Conservation (phyloP, 2,329 filamentous ascomycete species). For the Blastomyces parvus region DNA sequence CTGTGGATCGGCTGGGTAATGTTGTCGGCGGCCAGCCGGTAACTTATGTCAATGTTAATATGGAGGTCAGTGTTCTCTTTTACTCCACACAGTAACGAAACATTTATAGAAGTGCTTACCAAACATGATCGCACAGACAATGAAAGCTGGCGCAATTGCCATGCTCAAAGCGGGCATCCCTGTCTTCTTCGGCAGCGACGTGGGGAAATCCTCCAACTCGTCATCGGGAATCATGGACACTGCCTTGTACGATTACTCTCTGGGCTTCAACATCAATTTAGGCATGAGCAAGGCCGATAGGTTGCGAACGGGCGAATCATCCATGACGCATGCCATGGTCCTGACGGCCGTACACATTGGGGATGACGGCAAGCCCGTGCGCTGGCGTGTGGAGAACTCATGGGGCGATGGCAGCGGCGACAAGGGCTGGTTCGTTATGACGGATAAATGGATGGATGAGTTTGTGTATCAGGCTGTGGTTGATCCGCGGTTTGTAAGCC, state of each 20-base stretch:
- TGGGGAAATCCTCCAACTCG: slow-evolving; percentile 68
- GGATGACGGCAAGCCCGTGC: slow-evolving; percentile 55
- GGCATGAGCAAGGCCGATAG: slow-evolving; percentile 67
- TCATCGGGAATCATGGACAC: slow-evolving; percentile 69
- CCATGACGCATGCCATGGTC: slow-evolving; percentile 92
- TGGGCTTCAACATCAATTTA: slow-evolving; percentile 70
- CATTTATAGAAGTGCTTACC: not conserved
- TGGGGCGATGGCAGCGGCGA: slow-evolving; percentile 64
- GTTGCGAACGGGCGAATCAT: slow-evolving; percentile 61
- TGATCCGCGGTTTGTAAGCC: slow-evolving; percentile 57
- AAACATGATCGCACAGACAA: slow-evolving; percentile 31
- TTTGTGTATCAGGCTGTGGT: slow-evolving; percentile 83
- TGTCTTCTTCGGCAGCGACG: slow-evolving; percentile 82
- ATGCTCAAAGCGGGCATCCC: slow-evolving; percentile 72
- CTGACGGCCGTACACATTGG: slow-evolving; percentile 70
- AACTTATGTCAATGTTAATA: slow-evolving; percentile 75
- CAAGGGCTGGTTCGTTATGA: slow-evolving; percentile 86
- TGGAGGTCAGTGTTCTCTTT: slow-evolving; percentile 34
- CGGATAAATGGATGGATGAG: slow-evolving; percentile 66
- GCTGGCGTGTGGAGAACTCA: slow-evolving; percentile 82
- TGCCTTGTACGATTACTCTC: slow-evolving; percentile 64
- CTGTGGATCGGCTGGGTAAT: slow-evolving; percentile 70
- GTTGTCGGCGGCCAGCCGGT: slow-evolving; percentile 66
- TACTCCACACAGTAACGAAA: not conserved
- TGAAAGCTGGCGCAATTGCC: slow-evolving; percentile 63